phyloP scores from a whole-genome alignment of 148 eudicot species.

The Vaccinium darrowii region DNA sequence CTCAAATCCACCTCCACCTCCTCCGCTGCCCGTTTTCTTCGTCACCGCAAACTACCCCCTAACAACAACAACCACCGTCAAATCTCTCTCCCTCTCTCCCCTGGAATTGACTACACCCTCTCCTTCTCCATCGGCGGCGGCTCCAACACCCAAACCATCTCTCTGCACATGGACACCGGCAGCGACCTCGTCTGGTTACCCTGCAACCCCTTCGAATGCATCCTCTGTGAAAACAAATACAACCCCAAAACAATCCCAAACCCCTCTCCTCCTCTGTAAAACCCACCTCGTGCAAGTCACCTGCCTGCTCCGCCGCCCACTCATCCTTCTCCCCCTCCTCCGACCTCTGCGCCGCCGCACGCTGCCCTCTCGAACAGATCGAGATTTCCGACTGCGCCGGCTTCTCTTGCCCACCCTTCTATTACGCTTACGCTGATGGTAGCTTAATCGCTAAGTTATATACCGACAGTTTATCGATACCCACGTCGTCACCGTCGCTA shows the following conservation, averaged over 20 bases:
- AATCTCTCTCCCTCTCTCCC: constrained; percentile 77
- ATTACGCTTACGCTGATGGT: constrained; percentile 89
- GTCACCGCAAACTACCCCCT: constrained; percentile 18
- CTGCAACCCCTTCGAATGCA: constrained; percentile 73
- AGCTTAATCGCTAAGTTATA: constrained; percentile 66
- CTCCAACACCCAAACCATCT: constrained; percentile 33
- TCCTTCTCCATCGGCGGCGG: constrained; percentile 55
- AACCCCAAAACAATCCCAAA: constrained; percentile 36
- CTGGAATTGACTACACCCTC: constrained; percentile 77
- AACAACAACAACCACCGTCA: constrained; percentile 27
- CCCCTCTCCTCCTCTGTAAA: constrained; percentile 39
- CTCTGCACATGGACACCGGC: constrained; percentile 94
- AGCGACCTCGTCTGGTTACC: constrained; percentile 95
- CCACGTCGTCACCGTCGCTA: constrained; percentile 43
- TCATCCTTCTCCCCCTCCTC: constrained; percentile 64
- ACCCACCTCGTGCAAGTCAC: constrained; percentile 60
- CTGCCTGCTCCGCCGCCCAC: constrained; percentile 76
- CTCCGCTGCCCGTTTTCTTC: constrained; percentile 57
- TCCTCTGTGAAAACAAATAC: constrained; percentile 75
- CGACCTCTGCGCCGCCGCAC: constrained; percentile 82
- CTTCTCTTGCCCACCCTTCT: constrained; percentile 63
- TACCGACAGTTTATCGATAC: constrained; percentile 31
- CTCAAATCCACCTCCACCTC: constrained; percentile 63
- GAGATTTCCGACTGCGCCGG: constrained; percentile 58
- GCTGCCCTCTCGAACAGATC: constrained; percentile 64